These are phyloP conservation scores for Paecilomyces sp. DNA, from an alignment of 2,329 filamentous ascomycete genomes.

Conservation along the genomic window DNA sequence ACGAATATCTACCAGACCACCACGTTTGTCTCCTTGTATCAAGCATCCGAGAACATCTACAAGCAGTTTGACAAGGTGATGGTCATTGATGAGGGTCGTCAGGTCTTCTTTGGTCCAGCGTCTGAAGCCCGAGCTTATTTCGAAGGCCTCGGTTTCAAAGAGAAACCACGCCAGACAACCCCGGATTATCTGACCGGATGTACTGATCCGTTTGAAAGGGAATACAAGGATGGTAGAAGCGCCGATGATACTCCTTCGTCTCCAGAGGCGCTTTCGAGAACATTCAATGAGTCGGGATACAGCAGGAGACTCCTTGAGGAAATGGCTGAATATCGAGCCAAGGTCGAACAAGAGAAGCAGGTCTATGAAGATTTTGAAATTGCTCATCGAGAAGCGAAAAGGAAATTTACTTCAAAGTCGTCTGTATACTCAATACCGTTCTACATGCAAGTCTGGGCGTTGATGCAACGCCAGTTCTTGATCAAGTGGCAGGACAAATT, in stretches of 20 bases:
- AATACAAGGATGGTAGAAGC: slow-evolving; percentile 50
- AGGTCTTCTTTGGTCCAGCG: slow-evolving; percentile 63
- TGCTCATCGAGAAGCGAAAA: slow-evolving; percentile 30
- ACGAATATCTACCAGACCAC: slow-evolving; percentile 58
- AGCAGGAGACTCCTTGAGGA: slow-evolving; percentile 53
- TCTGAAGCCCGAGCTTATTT: slow-evolving; percentile 63
- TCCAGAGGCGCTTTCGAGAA: slow-evolving; percentile 47
- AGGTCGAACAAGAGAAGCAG: slow-evolving; percentile 57
- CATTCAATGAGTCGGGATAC: slow-evolving; percentile 46
- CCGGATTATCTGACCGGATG: slow-evolving; percentile 74
- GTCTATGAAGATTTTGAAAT: slow-evolving; percentile 34
- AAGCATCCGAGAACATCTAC: slow-evolving; percentile 50
- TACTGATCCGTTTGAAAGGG: slow-evolving; percentile 54
- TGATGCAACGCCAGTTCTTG: slow-evolving; percentile 49
- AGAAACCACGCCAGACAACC: slow-evolving; percentile 63
- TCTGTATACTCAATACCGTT: slow-evolving; percentile 59
- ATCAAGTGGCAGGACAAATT: slow-evolving; percentile 48
- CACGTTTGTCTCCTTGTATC: slow-evolving; percentile 63
- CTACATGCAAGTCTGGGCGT: slow-evolving; percentile 43
- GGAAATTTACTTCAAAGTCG: slow-evolving; percentile 55
- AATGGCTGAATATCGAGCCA: slow-evolving; percentile 62
- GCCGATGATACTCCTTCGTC: slow-evolving; percentile 48
- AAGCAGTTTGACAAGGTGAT: slow-evolving; percentile 62
- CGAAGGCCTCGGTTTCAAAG: slow-evolving; percentile 62
- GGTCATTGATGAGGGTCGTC: slow-evolving; percentile 60